phyloP scores from a whole-genome alignment of 768 basidiomycete species.

The Lentinula aciculospora region DNA sequence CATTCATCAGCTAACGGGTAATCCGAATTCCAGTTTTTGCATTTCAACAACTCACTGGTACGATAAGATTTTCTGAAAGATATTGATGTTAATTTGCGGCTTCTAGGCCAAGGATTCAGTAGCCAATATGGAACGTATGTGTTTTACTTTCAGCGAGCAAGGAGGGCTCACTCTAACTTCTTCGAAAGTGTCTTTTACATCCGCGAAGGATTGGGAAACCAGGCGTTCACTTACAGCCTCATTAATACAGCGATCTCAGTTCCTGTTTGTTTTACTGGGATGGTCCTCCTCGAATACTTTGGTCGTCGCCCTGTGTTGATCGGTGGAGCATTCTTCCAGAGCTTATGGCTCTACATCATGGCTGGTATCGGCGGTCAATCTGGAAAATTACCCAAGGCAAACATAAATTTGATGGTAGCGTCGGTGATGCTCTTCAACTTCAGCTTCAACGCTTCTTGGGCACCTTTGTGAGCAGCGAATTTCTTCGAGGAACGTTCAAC shows the following conservation, averaged over 20 bases:
- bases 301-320: constrained; percentile 4
- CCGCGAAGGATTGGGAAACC: not conserved
- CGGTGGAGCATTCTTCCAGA: constrained; percentile 6
- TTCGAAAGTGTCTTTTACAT: constrained; percentile 6
- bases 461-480: constrained; percentile 2
- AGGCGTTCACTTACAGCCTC: constrained; percentile 4
- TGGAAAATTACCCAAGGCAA: not conserved
- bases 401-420: constrained; percentile 5
- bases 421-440: constrained; percentile 5
- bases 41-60: constrained; percentile 7
- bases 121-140: constrained; percentile 8
- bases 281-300: constrained; percentile 6
- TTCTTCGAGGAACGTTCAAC: too few species aligned
- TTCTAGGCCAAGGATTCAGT: constrained; percentile 5
- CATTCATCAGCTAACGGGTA: not conserved
- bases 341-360: constrained; percentile 1
- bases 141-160: not conserved
- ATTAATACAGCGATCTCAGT: constrained; percentile 5
- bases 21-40: constrained; percentile 1
- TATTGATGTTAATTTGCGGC: not conserved
- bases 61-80: not conserved
- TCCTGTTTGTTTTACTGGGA: constrained; percentile 4
- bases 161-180: not conserved
- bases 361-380: constrained; percentile 2
- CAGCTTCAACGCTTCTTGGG: constrained; percentile 5